Percentiles rank a stretch among this genome's conserved stretches.
phyloP scores from a whole-genome alignment of 2,329 filamentous ascomycete species.

The Fusarium ramigenum region DNA sequence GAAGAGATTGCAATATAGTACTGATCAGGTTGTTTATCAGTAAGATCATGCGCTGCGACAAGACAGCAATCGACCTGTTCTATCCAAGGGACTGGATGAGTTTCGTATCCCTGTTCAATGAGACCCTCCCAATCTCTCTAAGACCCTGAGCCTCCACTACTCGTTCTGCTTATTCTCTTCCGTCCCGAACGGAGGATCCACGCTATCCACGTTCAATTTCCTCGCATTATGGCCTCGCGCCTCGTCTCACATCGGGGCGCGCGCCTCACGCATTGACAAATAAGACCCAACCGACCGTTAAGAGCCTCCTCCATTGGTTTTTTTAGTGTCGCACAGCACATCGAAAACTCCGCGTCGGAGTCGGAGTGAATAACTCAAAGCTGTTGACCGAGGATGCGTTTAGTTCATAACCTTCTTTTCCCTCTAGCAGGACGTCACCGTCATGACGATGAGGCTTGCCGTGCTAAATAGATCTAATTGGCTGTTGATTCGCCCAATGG shows the following conservation, averaged over 20 bases:
- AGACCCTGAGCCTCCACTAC: constrained; percentile 29
- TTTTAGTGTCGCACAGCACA: background rate
- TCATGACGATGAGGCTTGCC: constrained; percentile 32
- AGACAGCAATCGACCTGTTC: background rate
- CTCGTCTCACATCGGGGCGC: constrained; percentile 18
- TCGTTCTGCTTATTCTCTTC: constrained; percentile 21
- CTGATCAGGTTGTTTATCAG: constrained; percentile 10
- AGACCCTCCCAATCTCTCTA: constrained; percentile 40
- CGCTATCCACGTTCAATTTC: constrained; percentile 26
- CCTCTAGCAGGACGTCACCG: constrained; percentile 25
- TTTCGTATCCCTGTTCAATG: constrained; percentile 37
- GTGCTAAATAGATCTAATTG: constrained; percentile 7
- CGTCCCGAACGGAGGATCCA: constrained; percentile 21
- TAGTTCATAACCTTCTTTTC: background rate
- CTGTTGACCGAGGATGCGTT: constrained; percentile 11
- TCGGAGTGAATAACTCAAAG: constrained; percentile 15
- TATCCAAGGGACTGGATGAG: constrained; percentile 16
- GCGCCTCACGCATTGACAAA: constrained; percentile 19
- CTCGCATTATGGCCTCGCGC: constrained; percentile 22
- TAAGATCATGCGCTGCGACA: background rate
- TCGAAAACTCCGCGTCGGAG: constrained; percentile 22
- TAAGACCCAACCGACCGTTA: constrained; percentile 20
- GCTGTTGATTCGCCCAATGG: constrained; percentile 16
- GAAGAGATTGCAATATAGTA: constrained; percentile 15
- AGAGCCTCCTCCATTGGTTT: background rate